Percentiles rank a stretch among this genome's conserved stretches.
phyloP scores from a whole-genome alignment of 495 filamentous ascomycete species.

The Cercophora scortea region DNA sequence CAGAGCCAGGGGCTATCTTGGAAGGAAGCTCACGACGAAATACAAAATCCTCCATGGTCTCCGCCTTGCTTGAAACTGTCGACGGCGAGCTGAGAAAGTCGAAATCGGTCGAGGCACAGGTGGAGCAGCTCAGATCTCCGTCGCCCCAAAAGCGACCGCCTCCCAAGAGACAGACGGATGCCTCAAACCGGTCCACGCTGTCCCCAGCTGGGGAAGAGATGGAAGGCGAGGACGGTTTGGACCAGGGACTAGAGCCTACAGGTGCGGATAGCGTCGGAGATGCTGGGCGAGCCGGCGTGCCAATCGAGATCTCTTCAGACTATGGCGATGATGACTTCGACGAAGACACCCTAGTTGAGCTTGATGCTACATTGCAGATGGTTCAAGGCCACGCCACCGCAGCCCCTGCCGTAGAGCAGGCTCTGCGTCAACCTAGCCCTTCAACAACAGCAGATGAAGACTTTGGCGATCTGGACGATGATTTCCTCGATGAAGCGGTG shows the following conservation, averaged over 20 bases:
- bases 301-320: conserved; percentile 31
- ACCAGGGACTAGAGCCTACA: too few relatives aligned
- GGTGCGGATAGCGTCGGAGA: neutral
- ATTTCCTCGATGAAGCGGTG: conserved; percentile 51
- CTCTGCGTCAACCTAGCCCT: neutral
- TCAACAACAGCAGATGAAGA: conserved; percentile 8
- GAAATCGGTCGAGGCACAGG: conserved; percentile 11
- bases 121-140: conserved; percentile 16
- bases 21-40: conserved; percentile 15
- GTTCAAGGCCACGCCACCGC: conserved; percentile 39
- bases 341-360: conserved; percentile 44
- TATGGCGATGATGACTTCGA: conserved; percentile 44
- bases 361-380: conserved; percentile 38
- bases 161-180: neutral
- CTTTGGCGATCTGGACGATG: conserved; percentile 58
- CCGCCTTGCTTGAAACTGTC: conserved; percentile 35
- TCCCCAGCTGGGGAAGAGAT: neutral
- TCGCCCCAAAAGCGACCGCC: conserved; percentile 22
- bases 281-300: neutral
- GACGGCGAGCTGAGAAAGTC: conserved; percentile 30
- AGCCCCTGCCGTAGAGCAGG: conserved; percentile 26
- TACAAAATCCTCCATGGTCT: conserved; percentile 45
- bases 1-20: conserved; percentile 2
- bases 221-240: too few relatives aligned
- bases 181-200: neutral